These are phyloP conservation scores for Phytophthora sp. DNA, from an alignment of 352 stramenopile species.

Conservation along the genomic window DNA sequence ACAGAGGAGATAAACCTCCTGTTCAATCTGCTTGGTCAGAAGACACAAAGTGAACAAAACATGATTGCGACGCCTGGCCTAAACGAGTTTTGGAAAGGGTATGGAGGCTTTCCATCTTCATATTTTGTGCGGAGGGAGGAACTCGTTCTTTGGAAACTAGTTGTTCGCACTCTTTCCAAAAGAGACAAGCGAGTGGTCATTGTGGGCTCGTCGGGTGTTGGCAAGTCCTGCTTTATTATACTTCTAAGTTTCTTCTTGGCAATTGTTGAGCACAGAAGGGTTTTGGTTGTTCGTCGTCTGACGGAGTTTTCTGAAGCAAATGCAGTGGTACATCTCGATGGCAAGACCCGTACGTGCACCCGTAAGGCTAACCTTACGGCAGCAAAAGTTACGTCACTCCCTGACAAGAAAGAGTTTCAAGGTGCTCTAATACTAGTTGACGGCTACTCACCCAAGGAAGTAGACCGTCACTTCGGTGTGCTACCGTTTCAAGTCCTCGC, in stretches of 20 bases:
- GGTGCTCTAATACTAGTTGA: conserved; percentile 24
- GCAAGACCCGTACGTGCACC: conserved; percentile 13
- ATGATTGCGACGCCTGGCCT: conserved; percentile 10
- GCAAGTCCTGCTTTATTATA: conserved; percentile 35
- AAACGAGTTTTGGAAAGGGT: conserved; percentile 17
- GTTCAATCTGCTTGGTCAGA: conserved; percentile 17
- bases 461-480: conserved; percentile 12
- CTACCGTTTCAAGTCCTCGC: conserved; percentile 25
- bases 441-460: conserved; percentile 25
- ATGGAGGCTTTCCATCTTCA: conserved; percentile 27
- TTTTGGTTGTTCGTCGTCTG: conserved; percentile 27
- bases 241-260: conserved; percentile 29
- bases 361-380: conserved; percentile 13
- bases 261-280: conserved; percentile 25
- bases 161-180: conserved; percentile 22
- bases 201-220: conserved; percentile 30
- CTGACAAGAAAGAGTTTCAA: conserved; percentile 25
- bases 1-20: conserved; percentile 5
- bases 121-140: conserved; percentile 35
- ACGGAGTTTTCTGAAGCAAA: conserved; percentile 9
- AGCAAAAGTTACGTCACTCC: conserved; percentile 19
- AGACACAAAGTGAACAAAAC: conserved; percentile 1
- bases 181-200: conserved; percentile 21
- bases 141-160: conserved; percentile 23
- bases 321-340: conserved; percentile 27